phyloP scores from a whole-genome alignment of 192 early-diverging fungal genomes.

The Linderina pennispora region DNA sequence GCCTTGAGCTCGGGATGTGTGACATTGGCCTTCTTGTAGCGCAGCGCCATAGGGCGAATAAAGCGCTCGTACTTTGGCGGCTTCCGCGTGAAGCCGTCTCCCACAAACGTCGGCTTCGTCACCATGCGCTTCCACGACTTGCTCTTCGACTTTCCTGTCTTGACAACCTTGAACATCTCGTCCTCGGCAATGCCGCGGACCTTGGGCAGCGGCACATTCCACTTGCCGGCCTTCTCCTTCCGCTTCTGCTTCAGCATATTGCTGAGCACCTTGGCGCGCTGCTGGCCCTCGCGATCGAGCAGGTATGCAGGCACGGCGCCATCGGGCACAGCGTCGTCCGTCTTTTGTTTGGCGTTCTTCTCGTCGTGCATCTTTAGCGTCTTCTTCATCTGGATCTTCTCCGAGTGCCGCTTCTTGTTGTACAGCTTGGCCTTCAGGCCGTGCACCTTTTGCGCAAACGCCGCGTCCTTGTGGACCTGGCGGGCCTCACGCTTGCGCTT shows the following conservation, averaged over 20 bases:
- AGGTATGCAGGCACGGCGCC: slow-evolving; percentile 97
- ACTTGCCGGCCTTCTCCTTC: slow-evolving; percentile 99
- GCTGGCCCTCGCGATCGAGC: slow-evolving; percentile 96
- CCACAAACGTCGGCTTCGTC: slow-evolving; percentile 99
- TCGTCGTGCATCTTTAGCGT: slow-evolving; percentile 99
- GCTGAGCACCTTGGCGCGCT: slow-evolving; percentile 92
- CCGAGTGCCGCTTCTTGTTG: slow-evolving; percentile 95
- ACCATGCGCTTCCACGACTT: slow-evolving; percentile 99
- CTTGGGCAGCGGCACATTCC: slow-evolving; percentile 95
- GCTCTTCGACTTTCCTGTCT: slow-evolving; percentile 86
- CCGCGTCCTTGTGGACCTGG: slow-evolving; percentile 85
- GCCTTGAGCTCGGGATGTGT: slow-evolving; percentile 98
- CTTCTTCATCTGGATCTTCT: slow-evolving; percentile 99
- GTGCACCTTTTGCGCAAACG: slow-evolving; percentile 93
- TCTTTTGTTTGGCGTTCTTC: slow-evolving; percentile 91
- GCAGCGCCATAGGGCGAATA: slow-evolving; percentile 93
- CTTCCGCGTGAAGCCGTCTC: slow-evolving; percentile 98
- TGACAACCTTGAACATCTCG: slow-evolving; percentile 98
- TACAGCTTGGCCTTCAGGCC: slow-evolving; percentile 97
- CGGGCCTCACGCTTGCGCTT: slow-evolving; percentile 97
- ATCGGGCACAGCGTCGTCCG: slow-evolving; percentile 81
- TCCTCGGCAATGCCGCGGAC: slow-evolving; percentile 98
- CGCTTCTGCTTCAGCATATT: slow-evolving; percentile 99
- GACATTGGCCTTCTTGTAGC: slow-evolving; percentile 98
- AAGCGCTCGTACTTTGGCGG: slow-evolving; percentile 99